Evolutionary conservation across 192 early-diverging fungal species (phyloP).

Genomic region (Coemansia sp.): DNA sequence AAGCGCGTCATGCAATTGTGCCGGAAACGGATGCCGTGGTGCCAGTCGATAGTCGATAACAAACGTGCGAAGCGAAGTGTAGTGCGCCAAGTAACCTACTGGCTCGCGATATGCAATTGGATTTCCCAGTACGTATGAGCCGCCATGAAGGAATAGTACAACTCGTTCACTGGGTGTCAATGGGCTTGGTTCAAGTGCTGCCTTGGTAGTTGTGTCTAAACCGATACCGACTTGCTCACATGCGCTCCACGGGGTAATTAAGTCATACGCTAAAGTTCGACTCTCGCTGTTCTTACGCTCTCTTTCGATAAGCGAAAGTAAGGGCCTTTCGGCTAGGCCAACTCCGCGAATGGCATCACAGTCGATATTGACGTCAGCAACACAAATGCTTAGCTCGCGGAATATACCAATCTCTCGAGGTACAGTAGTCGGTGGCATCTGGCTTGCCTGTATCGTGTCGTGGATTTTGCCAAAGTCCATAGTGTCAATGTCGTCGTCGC

Average conservation of each 20-base stretch:
- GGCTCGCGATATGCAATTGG: constrained; percentile 21
- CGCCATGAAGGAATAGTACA: constrained; percentile 28
- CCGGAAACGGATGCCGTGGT: constrained; percentile 32
- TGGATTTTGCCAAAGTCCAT: constrained; percentile 14
- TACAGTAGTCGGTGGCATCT: constrained; percentile 4
- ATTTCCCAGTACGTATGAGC: constrained; percentile 24
- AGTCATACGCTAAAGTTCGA: constrained; percentile 17
- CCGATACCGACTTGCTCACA: not conserved
- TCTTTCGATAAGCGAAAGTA: constrained; percentile 6
- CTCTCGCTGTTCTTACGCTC: not conserved
- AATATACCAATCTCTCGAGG: not conserved
- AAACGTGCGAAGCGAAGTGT: constrained; percentile 11
- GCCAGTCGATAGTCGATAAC: constrained; percentile 42
- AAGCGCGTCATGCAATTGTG: constrained; percentile 39
- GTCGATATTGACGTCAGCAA: constrained; percentile 11
- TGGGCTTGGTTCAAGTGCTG: constrained; percentile 17
- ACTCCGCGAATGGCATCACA: constrained; percentile 9
- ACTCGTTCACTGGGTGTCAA: constrained; percentile 15
- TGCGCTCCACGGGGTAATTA: constrained; percentile 16
- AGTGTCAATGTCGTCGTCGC: constrained; percentile 17
- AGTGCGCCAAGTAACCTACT: constrained; percentile 6
- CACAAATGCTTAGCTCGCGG: not conserved
- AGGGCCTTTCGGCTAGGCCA: constrained; percentile 19
- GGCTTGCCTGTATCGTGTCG: not conserved
- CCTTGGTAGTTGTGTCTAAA: not conserved